Percentiles rank a stretch among this genome's conserved stretches.
Conservation (phyloP, 2,329 filamentous ascomycete genomes). For the Curvularia sp. region DNA sequence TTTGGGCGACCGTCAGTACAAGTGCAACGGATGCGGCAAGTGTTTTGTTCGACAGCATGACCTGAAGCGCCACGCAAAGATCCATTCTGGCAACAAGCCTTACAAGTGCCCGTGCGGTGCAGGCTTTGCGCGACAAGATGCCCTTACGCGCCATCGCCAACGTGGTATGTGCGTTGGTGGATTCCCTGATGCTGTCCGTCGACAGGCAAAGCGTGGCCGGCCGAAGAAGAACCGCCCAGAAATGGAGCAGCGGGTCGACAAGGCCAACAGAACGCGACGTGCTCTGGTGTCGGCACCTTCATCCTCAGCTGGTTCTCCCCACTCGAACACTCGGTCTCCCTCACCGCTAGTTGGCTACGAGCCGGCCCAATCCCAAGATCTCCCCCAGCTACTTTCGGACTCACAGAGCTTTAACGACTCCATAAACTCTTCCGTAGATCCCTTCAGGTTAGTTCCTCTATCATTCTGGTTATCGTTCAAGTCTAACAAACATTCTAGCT, state of each 20-base stretch:
- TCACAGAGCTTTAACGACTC: constrained; percentile 39
- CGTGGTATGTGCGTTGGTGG: constrained; percentile 96
- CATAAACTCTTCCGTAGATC: constrained; percentile 39
- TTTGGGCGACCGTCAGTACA: constrained; percentile 92
- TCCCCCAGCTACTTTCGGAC: constrained; percentile 31
- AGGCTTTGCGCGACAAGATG: constrained; percentile 93
- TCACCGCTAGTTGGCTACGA: constrained; percentile 37
- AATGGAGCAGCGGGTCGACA: constrained; percentile 63
- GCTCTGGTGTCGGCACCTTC: constrained; percentile 45
- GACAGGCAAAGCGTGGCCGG: constrained; percentile 70
- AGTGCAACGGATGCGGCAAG: constrained; percentile 91
- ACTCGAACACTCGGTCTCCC: constrained; percentile 41
- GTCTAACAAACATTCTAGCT: constrained; percentile 36
- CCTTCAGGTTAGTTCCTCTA: constrained; percentile 34
- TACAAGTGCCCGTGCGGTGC: constrained; percentile 95
- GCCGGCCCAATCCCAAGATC: constrained; percentile 28
- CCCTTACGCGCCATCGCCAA: constrained; percentile 90
- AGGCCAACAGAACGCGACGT: constrained; percentile 61
- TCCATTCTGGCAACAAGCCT: constrained; percentile 94
- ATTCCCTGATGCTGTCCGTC: constrained; percentile 79
- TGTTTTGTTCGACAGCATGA: constrained; percentile 98
- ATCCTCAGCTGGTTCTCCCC: constrained; percentile 45
- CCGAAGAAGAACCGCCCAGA: constrained; percentile 69
- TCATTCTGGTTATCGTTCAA: not conserved
- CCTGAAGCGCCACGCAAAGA: constrained; percentile 95